These are phyloP conservation scores for Chrysophaeum taylorii DNA, from an alignment of 352 stramenopile genomes.

Conservation along the genomic window DNA sequence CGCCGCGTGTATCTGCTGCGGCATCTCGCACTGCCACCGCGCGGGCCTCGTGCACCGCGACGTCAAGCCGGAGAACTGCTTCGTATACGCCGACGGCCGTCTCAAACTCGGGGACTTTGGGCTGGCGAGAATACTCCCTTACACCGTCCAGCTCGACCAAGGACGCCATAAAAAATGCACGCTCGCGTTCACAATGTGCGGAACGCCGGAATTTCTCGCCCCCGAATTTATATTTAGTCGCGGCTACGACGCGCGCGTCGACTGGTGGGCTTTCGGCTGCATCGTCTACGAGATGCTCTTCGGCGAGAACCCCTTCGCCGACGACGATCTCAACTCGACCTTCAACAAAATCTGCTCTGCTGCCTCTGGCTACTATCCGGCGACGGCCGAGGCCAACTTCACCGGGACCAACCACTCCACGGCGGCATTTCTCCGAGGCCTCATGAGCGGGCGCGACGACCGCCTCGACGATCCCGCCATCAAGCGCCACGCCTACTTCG, in stretches of 20 bases:
- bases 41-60: constrained; percentile 21
- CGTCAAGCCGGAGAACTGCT: constrained; percentile 21
- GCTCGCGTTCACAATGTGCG: constrained; percentile 24
- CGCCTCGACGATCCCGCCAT: no score
- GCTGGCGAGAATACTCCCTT: constrained; percentile 14
- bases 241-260: constrained; percentile 18
- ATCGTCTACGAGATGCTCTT: constrained; percentile 25
- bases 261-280: constrained; percentile 25
- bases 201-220: constrained; percentile 23
- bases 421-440: background rate
- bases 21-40: constrained; percentile 15
- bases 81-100: constrained; percentile 16
- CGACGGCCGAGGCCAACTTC: background rate
- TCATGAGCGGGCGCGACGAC: no score
- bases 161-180: constrained; percentile 13
- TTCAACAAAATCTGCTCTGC: constrained; percentile 16
- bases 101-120: constrained; percentile 23
- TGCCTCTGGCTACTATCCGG: background rate
- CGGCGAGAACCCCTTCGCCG: constrained; percentile 13
- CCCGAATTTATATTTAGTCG: constrained; percentile 23
- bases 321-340: constrained; percentile 19
- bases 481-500: no score
- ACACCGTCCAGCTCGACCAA: constrained; percentile 14
- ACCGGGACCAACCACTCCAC: background rate
- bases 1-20: constrained; percentile 13